phyloP scores from a whole-genome alignment of 2,329 filamentous ascomycete genomes.

The Cryphonectria japonica region DNA sequence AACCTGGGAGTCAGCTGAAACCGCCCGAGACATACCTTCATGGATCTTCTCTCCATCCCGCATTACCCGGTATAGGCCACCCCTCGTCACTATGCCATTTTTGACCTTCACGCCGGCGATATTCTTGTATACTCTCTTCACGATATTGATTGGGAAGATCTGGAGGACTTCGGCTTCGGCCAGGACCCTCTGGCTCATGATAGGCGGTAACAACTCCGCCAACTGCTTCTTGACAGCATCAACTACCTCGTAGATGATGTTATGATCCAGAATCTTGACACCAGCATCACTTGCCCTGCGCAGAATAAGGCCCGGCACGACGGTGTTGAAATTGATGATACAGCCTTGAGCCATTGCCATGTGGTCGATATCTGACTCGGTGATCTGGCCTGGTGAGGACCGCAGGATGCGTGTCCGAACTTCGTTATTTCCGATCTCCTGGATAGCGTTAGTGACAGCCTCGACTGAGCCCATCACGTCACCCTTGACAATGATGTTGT shows the following conservation, averaged over 20 bases:
- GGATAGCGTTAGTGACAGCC: slow-evolving; percentile 78
- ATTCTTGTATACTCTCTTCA: slow-evolving; percentile 68
- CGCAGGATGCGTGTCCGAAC: slow-evolving; percentile 77
- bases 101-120: slow-evolving; percentile 88
- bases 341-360: slow-evolving; percentile 75
- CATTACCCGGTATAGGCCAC: slow-evolving; percentile 70
- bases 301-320: slow-evolving; percentile 68
- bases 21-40: slow-evolving; percentile 68
- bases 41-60: slow-evolving; percentile 73
- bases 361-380: slow-evolving; percentile 87
- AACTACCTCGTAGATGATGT: slow-evolving; percentile 79
- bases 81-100: slow-evolving; percentile 73
- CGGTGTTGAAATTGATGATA: slow-evolving; percentile 85
- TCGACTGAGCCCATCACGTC: slow-evolving; percentile 95
- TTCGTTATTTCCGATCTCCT: slow-evolving; percentile 82
- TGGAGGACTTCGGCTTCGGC: slow-evolving; percentile 88
- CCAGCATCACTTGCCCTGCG: slow-evolving; percentile 70
- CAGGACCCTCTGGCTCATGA: slow-evolving; percentile 69
- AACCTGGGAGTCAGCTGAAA: neutral
- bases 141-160: slow-evolving; percentile 82
- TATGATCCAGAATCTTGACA: slow-evolving; percentile 82
- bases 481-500: slow-evolving; percentile 87
- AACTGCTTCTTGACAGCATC: slow-evolving; percentile 73
- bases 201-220: slow-evolving; percentile 69
- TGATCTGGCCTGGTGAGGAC: slow-evolving; percentile 75